Evolutionary conservation across 495 filamentous ascomycete genomes (phyloP).

Genomic region (Penicillium angulare): DNA sequence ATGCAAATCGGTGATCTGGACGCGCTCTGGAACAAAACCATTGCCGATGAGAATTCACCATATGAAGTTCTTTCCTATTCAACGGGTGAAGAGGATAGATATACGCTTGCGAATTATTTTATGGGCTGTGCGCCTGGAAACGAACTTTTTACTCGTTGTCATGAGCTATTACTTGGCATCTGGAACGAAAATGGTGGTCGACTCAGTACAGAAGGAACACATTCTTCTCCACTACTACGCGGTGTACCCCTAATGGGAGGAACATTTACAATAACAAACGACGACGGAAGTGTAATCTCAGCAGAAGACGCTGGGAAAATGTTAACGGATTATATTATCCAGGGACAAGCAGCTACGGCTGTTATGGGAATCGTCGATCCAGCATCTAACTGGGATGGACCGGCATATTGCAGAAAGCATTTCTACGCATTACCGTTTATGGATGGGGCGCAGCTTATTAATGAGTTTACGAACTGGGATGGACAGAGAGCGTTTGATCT

Average conservation of each 20-base stretch:
- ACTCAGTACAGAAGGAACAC: conserved; percentile 52
- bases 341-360: conserved; percentile 47
- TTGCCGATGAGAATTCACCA: conserved; percentile 43
- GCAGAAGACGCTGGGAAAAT: conserved; percentile 33
- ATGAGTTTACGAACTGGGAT: conserved; percentile 50
- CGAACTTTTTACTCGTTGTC: conserved; percentile 47
- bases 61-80: conserved; percentile 12
- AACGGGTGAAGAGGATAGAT: conserved; percentile 15
- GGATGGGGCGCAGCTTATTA: conserved; percentile 50
- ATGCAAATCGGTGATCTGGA: conserved; percentile 57
- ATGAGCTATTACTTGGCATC: conserved; percentile 46
- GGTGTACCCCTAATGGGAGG: conserved; percentile 28
- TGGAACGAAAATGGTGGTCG: conserved; percentile 43
- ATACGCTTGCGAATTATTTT: conserved; percentile 50
- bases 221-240: conserved; percentile 43
- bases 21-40: conserved; percentile 45
- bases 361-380: conserved; percentile 52
- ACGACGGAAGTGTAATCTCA: conserved; percentile 20
- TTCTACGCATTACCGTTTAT: conserved; percentile 51
- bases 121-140: conserved; percentile 40
- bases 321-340: conserved; percentile 54
- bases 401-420: conserved; percentile 43
- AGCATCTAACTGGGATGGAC: conserved; percentile 53
- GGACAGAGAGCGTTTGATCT: conserved; percentile 47
- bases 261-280: conserved; percentile 17